phyloP scores from a whole-genome alignment of 176 grass and related monocot species.

The Elymus sibiricus region DNA sequence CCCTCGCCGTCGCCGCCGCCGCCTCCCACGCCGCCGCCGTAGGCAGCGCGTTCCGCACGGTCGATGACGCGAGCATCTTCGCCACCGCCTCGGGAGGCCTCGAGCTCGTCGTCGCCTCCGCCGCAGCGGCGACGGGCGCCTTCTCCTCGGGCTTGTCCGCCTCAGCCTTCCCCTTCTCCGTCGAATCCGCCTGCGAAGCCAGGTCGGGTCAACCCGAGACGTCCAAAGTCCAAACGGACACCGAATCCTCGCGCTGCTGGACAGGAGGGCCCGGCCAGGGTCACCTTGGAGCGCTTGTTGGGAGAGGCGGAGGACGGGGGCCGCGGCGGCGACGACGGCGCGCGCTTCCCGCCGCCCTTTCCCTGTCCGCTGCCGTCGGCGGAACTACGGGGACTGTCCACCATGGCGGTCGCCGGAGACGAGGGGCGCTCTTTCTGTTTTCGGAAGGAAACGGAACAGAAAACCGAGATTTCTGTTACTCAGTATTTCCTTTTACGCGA shows the following conservation, averaged over 20 bases:
- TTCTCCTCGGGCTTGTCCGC: not conserved
- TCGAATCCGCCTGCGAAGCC: not conserved
- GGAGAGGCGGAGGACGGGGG: not conserved
- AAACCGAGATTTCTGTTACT: not conserved
- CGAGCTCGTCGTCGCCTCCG: not conserved
- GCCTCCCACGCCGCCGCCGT: too few relatives aligned
- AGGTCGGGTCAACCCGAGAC: not conserved
- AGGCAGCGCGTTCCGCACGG: not conserved
- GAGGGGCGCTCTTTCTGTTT: not conserved
- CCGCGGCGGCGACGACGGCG: not conserved
- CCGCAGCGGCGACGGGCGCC: not conserved
- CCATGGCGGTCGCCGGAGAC: not conserved
- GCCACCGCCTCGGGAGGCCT: not conserved
- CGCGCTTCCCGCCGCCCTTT: not conserved
- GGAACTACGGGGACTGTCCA: not conserved
- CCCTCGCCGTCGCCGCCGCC: not conserved
- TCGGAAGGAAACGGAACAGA: not conserved
- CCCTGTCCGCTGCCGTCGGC: not conserved
- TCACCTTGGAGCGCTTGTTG: not conserved
- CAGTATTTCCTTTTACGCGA: not conserved
- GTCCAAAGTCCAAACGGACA: not conserved
- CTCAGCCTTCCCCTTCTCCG: not conserved
- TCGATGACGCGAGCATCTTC: not conserved
- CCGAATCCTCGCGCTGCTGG: not conserved
- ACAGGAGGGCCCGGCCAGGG: not conserved